phyloP scores from a whole-genome alignment of 1,139 yeast genomes.

The Zygoascus hellenicus region DNA sequence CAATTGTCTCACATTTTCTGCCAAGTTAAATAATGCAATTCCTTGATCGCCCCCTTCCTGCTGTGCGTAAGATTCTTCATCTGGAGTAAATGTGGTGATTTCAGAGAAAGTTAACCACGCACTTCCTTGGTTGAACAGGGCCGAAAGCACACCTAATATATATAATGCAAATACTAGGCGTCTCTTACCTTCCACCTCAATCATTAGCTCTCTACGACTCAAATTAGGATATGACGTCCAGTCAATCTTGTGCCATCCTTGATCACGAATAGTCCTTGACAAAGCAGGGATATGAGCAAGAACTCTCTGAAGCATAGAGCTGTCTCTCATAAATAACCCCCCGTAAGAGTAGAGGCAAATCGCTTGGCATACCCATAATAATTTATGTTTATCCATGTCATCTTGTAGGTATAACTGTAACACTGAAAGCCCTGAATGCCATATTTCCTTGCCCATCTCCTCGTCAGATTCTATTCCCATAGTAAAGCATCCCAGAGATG shows the following conservation, averaged over 20 bases:
- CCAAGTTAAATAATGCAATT: neutral
- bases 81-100: neutral
- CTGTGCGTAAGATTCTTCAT: neutral
- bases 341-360: neutral
- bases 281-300: constrained; percentile 1
- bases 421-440: constrained; percentile 8
- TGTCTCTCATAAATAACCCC: constrained; percentile 5
- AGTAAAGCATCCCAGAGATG: constrained; percentile 8
- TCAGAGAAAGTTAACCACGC: constrained; percentile 4
- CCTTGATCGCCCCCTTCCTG: neutral
- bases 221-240: neutral
- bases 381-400: constrained; percentile 1
- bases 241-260: neutral
- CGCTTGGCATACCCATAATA: constrained; percentile 6
- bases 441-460: constrained; percentile 7
- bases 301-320: constrained; percentile 4
- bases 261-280: constrained; percentile 2
- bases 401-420: constrained; percentile 8
- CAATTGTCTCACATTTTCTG: neutral
- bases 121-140: constrained; percentile 1
- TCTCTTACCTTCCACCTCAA: constrained; percentile 1
- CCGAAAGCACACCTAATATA: constrained; percentile 2
- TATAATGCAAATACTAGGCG: constrained; percentile 4
- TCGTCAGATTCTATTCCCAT: constrained; percentile 2
- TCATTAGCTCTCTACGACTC: neutral